Base-by-base conservation (phyloP, 176 grass and related monocot species). In the Avena insularis region DNA sequence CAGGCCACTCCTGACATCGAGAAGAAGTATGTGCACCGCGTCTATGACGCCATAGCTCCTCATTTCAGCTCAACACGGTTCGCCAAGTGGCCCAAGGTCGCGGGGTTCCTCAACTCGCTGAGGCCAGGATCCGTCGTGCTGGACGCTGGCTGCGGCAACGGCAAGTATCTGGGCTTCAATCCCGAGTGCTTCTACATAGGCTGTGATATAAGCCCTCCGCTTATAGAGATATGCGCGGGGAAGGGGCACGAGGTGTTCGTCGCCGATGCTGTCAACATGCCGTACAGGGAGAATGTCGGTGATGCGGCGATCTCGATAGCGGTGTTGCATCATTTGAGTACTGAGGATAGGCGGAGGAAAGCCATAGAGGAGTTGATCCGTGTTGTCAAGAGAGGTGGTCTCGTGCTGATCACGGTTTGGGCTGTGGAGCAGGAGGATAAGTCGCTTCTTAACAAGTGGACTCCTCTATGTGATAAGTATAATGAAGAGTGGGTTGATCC, bases 81-180 rank as follows among this genome's bases (percentile, higher is more conserved):
- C 79, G 94, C 97, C 15, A 98, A 96, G 80, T 98, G 97, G 96
- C 96, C 96, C 14, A 98, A 96, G 91, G 96, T 96, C 59, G 92
- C 90, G 5, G 85, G 72, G 46, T 96, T 98, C 80, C 89, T 98
- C 71, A 89, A 96, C 82, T 96, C 90, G 16, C 75, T 96, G 66
- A 88, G 13, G 35, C 71, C 89, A 21, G 94, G 92, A 31, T 98
- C 96, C 0, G 40, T 96, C 57, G 79, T 98, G 68, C 77, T 98
- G 36, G 96, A 98, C 84, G 96, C 92, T 11, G 96, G 96, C 45
- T 98, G 96, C n/a, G 96, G 96, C 72, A 98, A 96, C 14, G 93
- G 96, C 53, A 98, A 98, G 73, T 98, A 98, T 54, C 64, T 98
- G 36, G 94, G 96, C 43, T 82, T 98, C 64, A 94, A 98, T 47